Evolutionary conservation across 2,329 filamentous ascomycete species (phyloP).

Genomic region (Pseudocercospora ulei): DNA sequence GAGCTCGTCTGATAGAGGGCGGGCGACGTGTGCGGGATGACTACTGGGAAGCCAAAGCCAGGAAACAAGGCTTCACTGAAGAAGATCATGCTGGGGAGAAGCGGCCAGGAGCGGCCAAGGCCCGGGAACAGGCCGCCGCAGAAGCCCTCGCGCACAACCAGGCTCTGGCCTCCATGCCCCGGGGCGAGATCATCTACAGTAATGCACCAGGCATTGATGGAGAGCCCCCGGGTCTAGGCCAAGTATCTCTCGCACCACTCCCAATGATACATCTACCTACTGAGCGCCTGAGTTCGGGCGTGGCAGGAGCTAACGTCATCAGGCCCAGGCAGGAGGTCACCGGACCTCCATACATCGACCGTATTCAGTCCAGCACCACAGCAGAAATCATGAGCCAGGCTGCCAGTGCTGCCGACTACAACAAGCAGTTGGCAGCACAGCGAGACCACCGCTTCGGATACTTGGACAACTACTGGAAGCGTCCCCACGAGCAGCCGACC

Average conservation of each 20-base stretch:
- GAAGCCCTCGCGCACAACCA: slow-evolving; percentile 53
- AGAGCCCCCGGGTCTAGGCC: slow-evolving; percentile 47
- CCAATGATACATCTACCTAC: slow-evolving; percentile 77
- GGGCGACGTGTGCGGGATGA: slow-evolving; percentile 89
- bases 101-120: slow-evolving; percentile 80
- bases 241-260: slow-evolving; percentile 61
- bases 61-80: slow-evolving; percentile 96
- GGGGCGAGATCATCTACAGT: slow-evolving; percentile 82
- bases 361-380: slow-evolving; percentile 64
- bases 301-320: slow-evolving; percentile 74
- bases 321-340: slow-evolving; percentile 82
- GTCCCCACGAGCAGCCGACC: slow-evolving; percentile 65
- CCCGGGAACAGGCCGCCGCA: slow-evolving; percentile 67
- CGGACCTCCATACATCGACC: slow-evolving; percentile 78
- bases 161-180: slow-evolving; percentile 52
- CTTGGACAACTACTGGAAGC: slow-evolving; percentile 69
- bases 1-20: slow-evolving; percentile 81
- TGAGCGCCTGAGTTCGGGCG: slow-evolving; percentile 63
- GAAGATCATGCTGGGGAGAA: slow-evolving; percentile 94
- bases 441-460: slow-evolving; percentile 70
- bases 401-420: slow-evolving; percentile 81
- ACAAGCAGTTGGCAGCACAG: slow-evolving; percentile 71
- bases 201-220: slow-evolving; percentile 40
- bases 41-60: slow-evolving; percentile 96
- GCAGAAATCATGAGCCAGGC: slow-evolving; percentile 77